Evolutionary conservation across 371 early-diverging fungal species (phyloP), one percentile per base, ranked within the genome.

Genomic region (Mortierella sp.): DNA sequence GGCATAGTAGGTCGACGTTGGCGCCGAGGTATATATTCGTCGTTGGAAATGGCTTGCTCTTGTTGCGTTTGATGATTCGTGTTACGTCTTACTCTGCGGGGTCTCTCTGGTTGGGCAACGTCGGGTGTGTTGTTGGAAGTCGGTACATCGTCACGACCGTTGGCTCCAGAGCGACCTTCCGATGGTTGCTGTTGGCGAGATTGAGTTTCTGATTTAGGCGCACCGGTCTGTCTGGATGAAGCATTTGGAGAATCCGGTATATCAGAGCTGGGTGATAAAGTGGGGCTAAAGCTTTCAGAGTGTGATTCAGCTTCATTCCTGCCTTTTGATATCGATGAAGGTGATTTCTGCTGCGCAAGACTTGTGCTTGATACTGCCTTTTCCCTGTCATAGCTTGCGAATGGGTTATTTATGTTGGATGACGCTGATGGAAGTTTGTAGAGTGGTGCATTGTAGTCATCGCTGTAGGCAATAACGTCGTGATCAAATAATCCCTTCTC

Each of bases 401-500:
- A 79, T 5, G 79, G 79, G 51, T 78, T 61, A 26, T 70, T 70
- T 1, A 37, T 26, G 14, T 43, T 26, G 12, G 55, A 59, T 20
- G 65, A 51, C 14, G 79, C 12, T 1, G 66, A 14, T 4, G 79
- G 79, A 1, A 67, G 35, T 35, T 70, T 73, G 49, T 79, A 79
- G 18, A 79, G 75, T 0, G 79, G 79, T 1, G 79, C 79, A n/a
- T 79, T 28, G 32, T 79, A 79, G 24, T 73, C 79, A 28, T 79
- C 79, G 43, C 75, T 74, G 37, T 79, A 79, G 0, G 79, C 79
- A 62, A 79, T 49, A 32, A 79, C 79, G 35, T 74, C 72, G 20
- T 74, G 68, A 3, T 74, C 74, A 39, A 35, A 43, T 18, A 79
- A 35, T 37, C 73, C 71, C n/a, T 76, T 68, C 55, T 79, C 79